Conservation (phyloP, 1,284 basidiomycete genomes). For the Ustilago tritici region DNA sequence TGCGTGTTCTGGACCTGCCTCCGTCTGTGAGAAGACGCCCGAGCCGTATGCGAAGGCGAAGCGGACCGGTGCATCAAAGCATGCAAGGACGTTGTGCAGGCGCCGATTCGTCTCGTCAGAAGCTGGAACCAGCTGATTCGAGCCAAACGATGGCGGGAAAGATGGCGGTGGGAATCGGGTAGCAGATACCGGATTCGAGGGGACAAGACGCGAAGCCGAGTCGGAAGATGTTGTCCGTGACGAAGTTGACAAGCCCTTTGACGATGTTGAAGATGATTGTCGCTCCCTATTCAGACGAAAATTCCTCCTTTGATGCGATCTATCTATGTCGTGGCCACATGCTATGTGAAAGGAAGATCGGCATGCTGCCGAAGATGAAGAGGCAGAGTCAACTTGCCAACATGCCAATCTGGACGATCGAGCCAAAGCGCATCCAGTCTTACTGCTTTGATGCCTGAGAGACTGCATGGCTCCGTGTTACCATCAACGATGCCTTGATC, state of each 20-base stretch:
- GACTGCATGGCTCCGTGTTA: not conserved
- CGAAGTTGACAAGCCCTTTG: conserved; percentile 1
- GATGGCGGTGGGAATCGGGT: conserved; percentile 33
- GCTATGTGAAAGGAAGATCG: not conserved
- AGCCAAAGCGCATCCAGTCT: not conserved
- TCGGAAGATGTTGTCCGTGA: conserved; percentile 14
- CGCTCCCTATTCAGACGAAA: not conserved
- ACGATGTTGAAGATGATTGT: not conserved
- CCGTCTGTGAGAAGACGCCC: conserved; percentile 88
- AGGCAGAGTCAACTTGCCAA: not conserved
- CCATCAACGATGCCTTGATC: not conserved
- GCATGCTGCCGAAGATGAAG: too few relatives aligned
- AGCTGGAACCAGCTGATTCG: conserved; percentile 59
- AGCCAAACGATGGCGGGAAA: conserved; percentile 59
- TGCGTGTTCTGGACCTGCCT: conserved; percentile 71
- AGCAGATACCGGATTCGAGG: conserved; percentile 21
- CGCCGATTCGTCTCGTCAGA: conserved; percentile 29
- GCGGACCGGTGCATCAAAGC: conserved; percentile 82
- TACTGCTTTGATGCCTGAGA: not conserved
- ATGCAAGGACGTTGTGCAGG: conserved; percentile 44
- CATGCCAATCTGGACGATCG: not conserved
- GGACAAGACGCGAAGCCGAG: conserved; percentile 15
- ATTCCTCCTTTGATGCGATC: not conserved
- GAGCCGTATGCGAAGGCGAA: conserved; percentile 96
- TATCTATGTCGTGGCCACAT: not conserved